Base-by-base conservation (phyloP, 1,139 yeast species). In the Lodderomyces margitis region DNA sequence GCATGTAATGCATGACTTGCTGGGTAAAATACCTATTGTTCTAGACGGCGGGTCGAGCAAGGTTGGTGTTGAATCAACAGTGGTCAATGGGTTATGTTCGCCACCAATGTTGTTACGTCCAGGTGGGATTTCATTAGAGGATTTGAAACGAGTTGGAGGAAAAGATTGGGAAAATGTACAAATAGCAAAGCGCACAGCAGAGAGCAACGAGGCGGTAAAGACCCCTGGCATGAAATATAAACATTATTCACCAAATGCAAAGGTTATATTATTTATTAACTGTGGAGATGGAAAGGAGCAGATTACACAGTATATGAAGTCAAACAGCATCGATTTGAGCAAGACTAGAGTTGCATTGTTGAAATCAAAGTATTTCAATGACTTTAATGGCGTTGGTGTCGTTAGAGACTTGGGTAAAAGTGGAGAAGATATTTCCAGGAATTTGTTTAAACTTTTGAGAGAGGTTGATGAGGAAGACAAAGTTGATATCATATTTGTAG, bases 221-320 rank as follows among this genome's bases (percentile, higher is more conserved):
- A 92, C 98, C 0, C 98, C 98, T 0, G 98, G 98, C 0, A 92
- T 92, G 98, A 92, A 92, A 58, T 92, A 92, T 59, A 81, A 87
- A 52, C 98, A 92, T 61, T 92, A 92, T 61, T 87, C 97, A 0
- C 98, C 98, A 2, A 75, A 76, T 2, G 96, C 97, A 0, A 80
- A 77, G 46, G 97, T 92, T 5, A 70, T 86, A 0, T 62, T 91
- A n/a, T 81, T 88, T 49, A 64, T 72, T 10, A 74, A 68, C 33
- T 70, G 78, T 50, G 73, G 69, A 0, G 71, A 77, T 48, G 82
- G 83, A 0, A 44, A 41, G 3, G 42, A 45, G 0, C 69, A 67
- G 0, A 51, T 71, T 2, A 39, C 46, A 5, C 42, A 57, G 9
- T 74, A 65, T 43, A 45, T 68, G 14, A 28, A 44, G 1, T 48